These are phyloP conservation scores for Rhodotorula paludigena DNA, from an alignment of 768 basidiomycete genomes.

Conservation along the genomic window DNA sequence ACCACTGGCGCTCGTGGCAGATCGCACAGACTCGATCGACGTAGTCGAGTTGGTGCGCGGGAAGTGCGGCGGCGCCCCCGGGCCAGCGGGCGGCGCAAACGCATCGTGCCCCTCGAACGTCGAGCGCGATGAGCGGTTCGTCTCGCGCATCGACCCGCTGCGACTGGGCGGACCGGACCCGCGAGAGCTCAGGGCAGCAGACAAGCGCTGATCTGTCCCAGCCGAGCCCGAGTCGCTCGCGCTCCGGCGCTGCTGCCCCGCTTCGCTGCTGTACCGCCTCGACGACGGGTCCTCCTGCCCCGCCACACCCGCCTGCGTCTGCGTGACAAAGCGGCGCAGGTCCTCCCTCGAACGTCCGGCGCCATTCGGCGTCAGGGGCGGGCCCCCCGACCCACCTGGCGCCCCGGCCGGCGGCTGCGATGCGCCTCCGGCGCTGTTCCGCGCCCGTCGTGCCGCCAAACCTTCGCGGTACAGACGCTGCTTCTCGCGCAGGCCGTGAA, in stretches of 20 bases:
- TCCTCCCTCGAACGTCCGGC: conserved; percentile 54
- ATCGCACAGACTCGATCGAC: conserved; percentile 2
- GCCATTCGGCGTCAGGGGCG: conserved; percentile 22
- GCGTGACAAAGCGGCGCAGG: conserved; percentile 58
- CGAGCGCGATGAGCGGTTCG: conserved; percentile 10
- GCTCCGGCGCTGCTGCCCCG: not conserved
- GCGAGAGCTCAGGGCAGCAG: conserved; percentile 8
- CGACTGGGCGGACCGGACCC: not conserved
- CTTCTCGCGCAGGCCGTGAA: conserved; percentile 87
- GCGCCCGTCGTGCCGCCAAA: conserved; percentile 16
- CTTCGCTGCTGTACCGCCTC: conserved; percentile 4
- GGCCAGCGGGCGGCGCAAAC: not conserved
- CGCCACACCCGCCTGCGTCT: conserved; percentile 14
- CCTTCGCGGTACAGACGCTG: conserved; percentile 72
- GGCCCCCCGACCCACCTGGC: conserved; percentile 6
- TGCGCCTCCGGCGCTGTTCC: no score
- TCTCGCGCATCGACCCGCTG: conserved; percentile 7
- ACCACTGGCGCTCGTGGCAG: not conserved
- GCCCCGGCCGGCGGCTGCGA: not conserved
- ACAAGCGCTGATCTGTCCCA: not conserved
- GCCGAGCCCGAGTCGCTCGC: not conserved
- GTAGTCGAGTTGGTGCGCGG: conserved; percentile 8
- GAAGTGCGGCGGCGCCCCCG: not conserved
- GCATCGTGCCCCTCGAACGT: conserved; percentile 4
- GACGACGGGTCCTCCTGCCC: not conserved